Evolutionary conservation across 2,329 filamentous ascomycete genomes (phyloP).

Genomic region (Endoconidiophora polonica): DNA sequence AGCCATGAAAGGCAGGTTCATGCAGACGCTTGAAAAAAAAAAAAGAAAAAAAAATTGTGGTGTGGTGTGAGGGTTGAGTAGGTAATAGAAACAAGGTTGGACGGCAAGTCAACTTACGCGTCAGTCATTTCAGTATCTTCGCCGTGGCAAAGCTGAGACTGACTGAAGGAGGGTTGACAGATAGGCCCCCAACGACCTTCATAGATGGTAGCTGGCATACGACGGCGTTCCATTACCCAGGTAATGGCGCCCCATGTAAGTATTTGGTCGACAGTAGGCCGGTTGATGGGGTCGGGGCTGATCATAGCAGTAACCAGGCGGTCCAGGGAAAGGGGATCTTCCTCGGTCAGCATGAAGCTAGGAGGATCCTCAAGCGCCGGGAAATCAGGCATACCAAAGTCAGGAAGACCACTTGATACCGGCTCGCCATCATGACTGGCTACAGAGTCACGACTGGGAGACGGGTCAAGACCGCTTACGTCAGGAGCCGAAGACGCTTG

Average conservation of each 20-base stretch:
- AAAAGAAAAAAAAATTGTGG: constrained; percentile 2
- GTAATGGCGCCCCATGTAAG: constrained; percentile 55
- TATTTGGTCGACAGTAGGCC: constrained; percentile 60
- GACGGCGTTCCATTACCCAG: constrained; percentile 64
- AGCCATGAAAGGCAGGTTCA: neutral
- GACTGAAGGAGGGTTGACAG: neutral
- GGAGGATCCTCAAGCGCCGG: constrained; percentile 48
- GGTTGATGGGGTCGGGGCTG: constrained; percentile 50
- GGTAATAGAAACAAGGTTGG: too few relatives aligned
- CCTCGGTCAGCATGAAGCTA: constrained; percentile 69
- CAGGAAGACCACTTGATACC: constrained; percentile 7
- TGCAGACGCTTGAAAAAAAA: neutral
- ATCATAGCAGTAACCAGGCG: constrained; percentile 81
- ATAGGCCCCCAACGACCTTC: constrained; percentile 90
- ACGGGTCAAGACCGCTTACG: neutral
- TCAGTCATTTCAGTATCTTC: constrained; percentile 47
- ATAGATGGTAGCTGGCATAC: constrained; percentile 82
- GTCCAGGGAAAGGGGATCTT: constrained; percentile 61
- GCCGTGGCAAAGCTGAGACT: constrained; percentile 23
- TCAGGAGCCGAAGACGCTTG: neutral
- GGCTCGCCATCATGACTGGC: neutral
- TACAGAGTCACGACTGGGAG: constrained; percentile 4
- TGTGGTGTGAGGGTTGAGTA: neutral
- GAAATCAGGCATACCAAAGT: constrained; percentile 30
- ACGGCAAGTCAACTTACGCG: constrained; percentile 23